These are phyloP conservation scores for Wickerhamomyces chaumierensis DNA, from an alignment of 805 yeast species.

Conservation along the genomic window DNA sequence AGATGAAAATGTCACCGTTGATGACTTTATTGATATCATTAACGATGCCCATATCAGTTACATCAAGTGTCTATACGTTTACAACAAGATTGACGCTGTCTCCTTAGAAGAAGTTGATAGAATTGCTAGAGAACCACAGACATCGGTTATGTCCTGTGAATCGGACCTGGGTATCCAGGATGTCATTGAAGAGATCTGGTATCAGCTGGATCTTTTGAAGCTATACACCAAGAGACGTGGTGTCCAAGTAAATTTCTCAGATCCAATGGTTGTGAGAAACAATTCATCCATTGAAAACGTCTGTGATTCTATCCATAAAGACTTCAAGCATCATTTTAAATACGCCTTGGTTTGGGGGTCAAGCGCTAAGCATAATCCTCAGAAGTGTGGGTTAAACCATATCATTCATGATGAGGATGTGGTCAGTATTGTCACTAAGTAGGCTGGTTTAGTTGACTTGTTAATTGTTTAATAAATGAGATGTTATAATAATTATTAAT, in stretches of 20 bases:
- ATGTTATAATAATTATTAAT: too few species aligned
- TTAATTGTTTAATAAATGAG: too few species aligned
- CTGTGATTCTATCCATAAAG: conserved; percentile 87
- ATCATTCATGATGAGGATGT: conserved; percentile 88
- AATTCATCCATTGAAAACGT: conserved; percentile 74
- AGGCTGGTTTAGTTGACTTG: conserved; percentile 4
- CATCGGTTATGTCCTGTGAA: conserved; percentile 90
- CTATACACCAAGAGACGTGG: conserved; percentile 87
- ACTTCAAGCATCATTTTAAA: conserved; percentile 83
- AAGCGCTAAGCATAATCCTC: conserved; percentile 91
- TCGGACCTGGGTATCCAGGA: conserved; percentile 79
- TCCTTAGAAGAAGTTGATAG: conserved; percentile 90
- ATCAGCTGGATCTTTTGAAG: conserved; percentile 66
- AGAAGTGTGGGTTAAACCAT: conserved; percentile 86
- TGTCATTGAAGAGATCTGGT: conserved; percentile 89
- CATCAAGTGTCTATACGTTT: conserved; percentile 84
- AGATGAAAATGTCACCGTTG: conserved; percentile 83
- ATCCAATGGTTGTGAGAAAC: conserved; percentile 84
- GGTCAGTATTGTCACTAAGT: conserved; percentile 81
- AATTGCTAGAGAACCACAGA: conserved; percentile 84
- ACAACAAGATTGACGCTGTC: conserved; percentile 92
- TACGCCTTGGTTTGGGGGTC: conserved; percentile 97
- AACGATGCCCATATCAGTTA: conserved; percentile 83
- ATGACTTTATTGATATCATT: conserved; percentile 84
- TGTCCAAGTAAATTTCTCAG: conserved; percentile 64